Evolutionary conservation across 208 protist genomes (phyloP), one percentile per base, ranked within the genome.

Genomic region (Leishmania aethiopica): DNA sequence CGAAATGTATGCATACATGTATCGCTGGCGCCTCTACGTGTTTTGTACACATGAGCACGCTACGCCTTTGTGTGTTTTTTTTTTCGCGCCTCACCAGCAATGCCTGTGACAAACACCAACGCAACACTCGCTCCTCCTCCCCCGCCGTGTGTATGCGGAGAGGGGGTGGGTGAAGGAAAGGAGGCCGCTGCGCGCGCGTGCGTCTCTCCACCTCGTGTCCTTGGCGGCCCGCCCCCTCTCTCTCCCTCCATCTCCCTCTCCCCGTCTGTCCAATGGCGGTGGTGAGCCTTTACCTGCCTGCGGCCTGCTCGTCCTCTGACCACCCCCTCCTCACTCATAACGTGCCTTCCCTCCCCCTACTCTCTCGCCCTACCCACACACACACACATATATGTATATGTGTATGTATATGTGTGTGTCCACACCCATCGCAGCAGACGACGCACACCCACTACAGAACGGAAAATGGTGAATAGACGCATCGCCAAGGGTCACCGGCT

Each of bases 391-490:
- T 45, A 11, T 45, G 47, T n/a, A 8, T 37, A 17, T 37, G 2
- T 32, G 2, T n/a, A n/a, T 5, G 3, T 7, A 0, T 19, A 37
- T 19, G 11, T n/a, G 15, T 42, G 7, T 32, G 3, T 69, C 35
- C 35, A 45, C 66, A 35, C 19, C 15, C 45, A 49, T 73, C 67
- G 3, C 2, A 37, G 8, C 67, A n/a, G 7, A 32, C 4, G 40
- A 19, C 6, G 15, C 17, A 28, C 35, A 25, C 4, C 6, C 17
- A 49, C 17, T 6, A 7, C 11, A 49, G 10, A 55, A 35, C 15
- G 0, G 32, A 19, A 55, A 32, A 91, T 91, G 88, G 85, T 78
- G 45, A 91, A 91, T 75, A 45, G 88, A 5, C 85, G 88, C 19
- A 64, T 91, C 22, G 88, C 88, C 40, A 81, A 82, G 57, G 60